Conservation (phyloP, 805 yeast genomes). For the Kodamaea leandrae region DNA sequence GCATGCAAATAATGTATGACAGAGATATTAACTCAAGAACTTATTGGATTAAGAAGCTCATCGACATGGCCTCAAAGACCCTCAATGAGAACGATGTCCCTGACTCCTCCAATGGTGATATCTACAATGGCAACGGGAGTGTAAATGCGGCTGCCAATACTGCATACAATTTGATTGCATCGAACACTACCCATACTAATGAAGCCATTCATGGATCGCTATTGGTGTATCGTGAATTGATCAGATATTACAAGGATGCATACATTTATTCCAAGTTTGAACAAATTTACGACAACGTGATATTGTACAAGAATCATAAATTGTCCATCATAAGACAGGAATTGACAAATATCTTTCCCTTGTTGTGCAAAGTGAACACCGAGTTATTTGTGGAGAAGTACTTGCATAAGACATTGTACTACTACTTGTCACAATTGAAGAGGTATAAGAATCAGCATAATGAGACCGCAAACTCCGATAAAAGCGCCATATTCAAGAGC, state of each 20-base stretch:
- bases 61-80: slow-evolving; percentile 65
- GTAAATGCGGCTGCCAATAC: slow-evolving; percentile 14
- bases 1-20: slow-evolving; percentile 74
- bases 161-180: slow-evolving; percentile 21
- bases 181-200: slow-evolving; percentile 28
- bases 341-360: slow-evolving; percentile 79
- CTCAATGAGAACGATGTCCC: slow-evolving; percentile 28
- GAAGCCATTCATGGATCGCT: slow-evolving; percentile 88
- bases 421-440: slow-evolving; percentile 74
- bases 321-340: slow-evolving; percentile 75
- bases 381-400: slow-evolving; percentile 74
- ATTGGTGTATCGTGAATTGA: slow-evolving; percentile 75
- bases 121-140: slow-evolving; percentile 9
- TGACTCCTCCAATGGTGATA: slow-evolving; percentile 8
- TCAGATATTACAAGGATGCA: slow-evolving; percentile 64
- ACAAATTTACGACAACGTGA: slow-evolving; percentile 71
- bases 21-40: slow-evolving; percentile 70
- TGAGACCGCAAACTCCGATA: slow-evolving; percentile 50
- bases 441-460: slow-evolving; percentile 50
- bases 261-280: slow-evolving; percentile 71
- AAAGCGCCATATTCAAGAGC: slow-evolving; percentile 70
- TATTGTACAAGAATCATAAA: slow-evolving; percentile 74
- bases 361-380: slow-evolving; percentile 75
- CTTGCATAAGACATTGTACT: slow-evolving; percentile 73
- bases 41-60: slow-evolving; percentile 71